Percentiles rank a stretch among this genome's conserved stretches.
Evolutionary conservation across 139 green algal species (phyloP).

Genomic region (Tetraselmis chui): DNA sequence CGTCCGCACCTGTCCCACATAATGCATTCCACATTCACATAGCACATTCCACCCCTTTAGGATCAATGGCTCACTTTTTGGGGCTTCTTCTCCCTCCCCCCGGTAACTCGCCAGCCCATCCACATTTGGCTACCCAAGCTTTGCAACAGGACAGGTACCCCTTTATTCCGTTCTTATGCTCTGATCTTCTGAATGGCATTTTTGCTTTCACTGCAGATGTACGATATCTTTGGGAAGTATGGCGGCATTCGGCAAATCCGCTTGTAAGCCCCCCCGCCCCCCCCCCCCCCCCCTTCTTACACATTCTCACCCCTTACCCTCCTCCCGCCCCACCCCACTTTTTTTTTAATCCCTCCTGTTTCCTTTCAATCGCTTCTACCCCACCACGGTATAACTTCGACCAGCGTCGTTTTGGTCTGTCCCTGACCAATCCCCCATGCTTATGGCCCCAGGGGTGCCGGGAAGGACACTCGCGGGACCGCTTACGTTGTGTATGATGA

Average conservation of each 20-base stretch:
- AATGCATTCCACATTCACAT: not conserved
- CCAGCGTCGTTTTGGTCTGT: too few species aligned
- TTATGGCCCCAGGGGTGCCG: conserved; percentile 44
- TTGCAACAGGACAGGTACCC: too few species aligned
- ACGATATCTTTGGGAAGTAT: conserved; percentile 96
- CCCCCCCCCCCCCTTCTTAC: not conserved
- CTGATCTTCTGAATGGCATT: not conserved
- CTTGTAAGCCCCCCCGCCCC: conserved; percentile 41
- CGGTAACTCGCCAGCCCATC: too few species aligned
- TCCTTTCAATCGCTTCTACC: too few species aligned
- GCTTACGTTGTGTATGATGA: conserved; percentile 98
- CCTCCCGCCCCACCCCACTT: too few species aligned
- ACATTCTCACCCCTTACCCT: not conserved
- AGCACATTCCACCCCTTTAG: too few species aligned
- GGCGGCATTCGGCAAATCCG: conserved; percentile 90
- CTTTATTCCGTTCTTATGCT: too few species aligned
- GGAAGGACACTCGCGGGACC: conserved; percentile 92
- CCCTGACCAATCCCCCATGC: not conserved
- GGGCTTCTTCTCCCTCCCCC: too few species aligned
- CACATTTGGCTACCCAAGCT: too few species aligned
- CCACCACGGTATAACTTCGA: too few species aligned
- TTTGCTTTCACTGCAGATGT: conserved; percentile 47
- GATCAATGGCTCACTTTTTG: too few species aligned
- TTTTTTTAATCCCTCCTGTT: too few species aligned
- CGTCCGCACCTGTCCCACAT: not conserved